A percentile compares a stretch with the other conserved stretches of the same genome.
Evolutionary conservation across 768 basidiomycete genomes (phyloP).

Genomic region (Paxillus involutus): DNA sequence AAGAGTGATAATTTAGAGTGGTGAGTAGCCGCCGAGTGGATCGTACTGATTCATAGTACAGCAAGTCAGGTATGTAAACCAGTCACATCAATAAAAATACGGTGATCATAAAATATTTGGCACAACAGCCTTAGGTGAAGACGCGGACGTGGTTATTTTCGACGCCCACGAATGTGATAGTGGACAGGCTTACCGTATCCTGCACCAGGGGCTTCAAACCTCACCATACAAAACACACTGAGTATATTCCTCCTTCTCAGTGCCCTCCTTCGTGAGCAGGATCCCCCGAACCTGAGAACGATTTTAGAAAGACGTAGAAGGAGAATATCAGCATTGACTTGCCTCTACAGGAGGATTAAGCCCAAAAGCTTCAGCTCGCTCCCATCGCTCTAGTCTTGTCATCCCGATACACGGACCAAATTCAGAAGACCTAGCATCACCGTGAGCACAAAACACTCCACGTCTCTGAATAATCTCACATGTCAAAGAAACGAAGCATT

Average conservation of each 20-base stretch:
- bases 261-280: conserved; percentile 66
- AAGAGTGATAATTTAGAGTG: background rate
- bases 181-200: conserved; percentile 2
- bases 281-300: conserved; percentile 70
- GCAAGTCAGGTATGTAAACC: background rate
- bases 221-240: conserved; percentile 61
- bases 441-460: conserved; percentile 2
- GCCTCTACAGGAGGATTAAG: conserved; percentile 81
- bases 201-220: conserved; percentile 20
- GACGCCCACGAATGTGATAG: background rate
- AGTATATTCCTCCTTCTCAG: conserved; percentile 48
- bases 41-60: background rate
- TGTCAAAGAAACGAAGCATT: conserved; percentile 78
- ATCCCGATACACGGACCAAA: conserved; percentile 82
- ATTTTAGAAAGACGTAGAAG: background rate
- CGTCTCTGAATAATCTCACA: conserved; percentile 41
- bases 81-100: background rate
- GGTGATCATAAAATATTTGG: background rate
- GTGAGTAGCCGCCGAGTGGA: background rate
- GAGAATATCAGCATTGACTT: conserved; percentile 15
- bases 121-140: background rate
- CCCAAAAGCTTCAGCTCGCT: conserved; percentile 76
- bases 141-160: background rate
- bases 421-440: conserved; percentile 58
- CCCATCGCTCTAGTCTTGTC: conserved; percentile 84